Conservation (phyloP, 2,329 filamentous ascomycete species). For the Fusarium tjaetaba region DNA sequence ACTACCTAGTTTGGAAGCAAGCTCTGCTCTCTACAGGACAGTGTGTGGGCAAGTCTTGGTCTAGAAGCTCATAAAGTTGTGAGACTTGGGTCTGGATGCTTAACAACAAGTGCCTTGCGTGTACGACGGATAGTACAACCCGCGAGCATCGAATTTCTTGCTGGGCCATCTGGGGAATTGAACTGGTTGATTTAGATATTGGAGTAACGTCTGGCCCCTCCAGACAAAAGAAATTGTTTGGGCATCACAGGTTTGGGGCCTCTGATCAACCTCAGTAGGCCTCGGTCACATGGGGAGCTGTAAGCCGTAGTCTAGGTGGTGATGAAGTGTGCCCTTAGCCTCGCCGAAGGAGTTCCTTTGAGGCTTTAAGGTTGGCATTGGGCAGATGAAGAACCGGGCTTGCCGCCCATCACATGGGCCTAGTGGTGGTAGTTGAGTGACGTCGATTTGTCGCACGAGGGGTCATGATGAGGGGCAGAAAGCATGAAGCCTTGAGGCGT, state of each 20-base stretch:
- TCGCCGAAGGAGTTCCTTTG: not conserved
- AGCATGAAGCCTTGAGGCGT: not conserved
- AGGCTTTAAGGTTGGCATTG: conserved; percentile 8
- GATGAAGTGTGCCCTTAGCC: not conserved
- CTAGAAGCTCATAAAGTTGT: conserved; percentile 18
- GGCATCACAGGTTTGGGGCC: not conserved
- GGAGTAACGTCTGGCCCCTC: not conserved
- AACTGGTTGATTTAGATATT: not conserved
- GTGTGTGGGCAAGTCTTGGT: conserved; percentile 1
- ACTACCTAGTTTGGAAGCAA: conserved; percentile 11
- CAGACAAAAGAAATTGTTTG: not conserved
- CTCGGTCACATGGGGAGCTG: not conserved
- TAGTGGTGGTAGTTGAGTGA: conserved; percentile 25
- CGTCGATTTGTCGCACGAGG: conserved; percentile 27
- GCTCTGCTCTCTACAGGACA: not conserved
- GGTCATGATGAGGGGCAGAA: conserved; percentile 14
- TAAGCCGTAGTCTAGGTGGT: not conserved
- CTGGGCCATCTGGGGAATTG: not conserved
- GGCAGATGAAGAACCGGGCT: conserved; percentile 25
- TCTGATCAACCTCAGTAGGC: not conserved
- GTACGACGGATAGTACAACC: conserved; percentile 3
- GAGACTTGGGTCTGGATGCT: conserved; percentile 1
- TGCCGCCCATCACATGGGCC: conserved; percentile 36
- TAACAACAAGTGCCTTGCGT: conserved; percentile 3
- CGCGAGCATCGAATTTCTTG: not conserved